A percentile compares a stretch with the other conserved stretches of the same genome.
Conservation (phyloP, 208 protist species). For the Porcisia hertigi region DNA sequence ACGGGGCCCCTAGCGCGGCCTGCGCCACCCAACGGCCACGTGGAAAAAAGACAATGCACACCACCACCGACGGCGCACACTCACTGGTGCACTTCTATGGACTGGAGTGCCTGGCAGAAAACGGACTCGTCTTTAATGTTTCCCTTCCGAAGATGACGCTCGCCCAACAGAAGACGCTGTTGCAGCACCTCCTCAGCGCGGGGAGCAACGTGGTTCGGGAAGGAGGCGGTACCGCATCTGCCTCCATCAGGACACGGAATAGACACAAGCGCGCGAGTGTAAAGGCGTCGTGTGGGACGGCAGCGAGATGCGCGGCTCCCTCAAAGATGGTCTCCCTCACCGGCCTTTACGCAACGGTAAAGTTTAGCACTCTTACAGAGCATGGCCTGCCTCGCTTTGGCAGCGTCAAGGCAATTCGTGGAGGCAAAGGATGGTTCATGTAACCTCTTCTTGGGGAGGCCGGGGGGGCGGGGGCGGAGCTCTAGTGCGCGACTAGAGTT, state of each 20-base stretch:
- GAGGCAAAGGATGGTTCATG: slow-evolving; percentile 88
- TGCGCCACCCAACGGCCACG: neutral
- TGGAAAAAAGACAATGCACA: slow-evolving; percentile 9
- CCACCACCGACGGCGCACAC: neutral
- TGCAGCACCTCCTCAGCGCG: slow-evolving; percentile 63
- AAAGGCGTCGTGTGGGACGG: slow-evolving; percentile 1
- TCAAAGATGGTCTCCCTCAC: slow-evolving; percentile 49
- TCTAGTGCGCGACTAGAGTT: no score
- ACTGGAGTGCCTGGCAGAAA: slow-evolving; percentile 79
- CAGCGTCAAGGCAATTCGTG: slow-evolving; percentile 84
- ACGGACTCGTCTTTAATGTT: slow-evolving; percentile 80
- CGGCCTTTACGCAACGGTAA: slow-evolving; percentile 84
- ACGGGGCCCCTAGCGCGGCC: neutral
- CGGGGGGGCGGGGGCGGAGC: neutral
- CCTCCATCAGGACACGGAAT: neutral
- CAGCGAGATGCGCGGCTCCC: neutral
- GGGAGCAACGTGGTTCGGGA: slow-evolving; percentile 5
- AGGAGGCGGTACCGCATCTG: neutral
- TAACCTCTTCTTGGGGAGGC: slow-evolving; percentile 8
- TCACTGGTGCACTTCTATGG: slow-evolving; percentile 71
- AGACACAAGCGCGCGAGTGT: slow-evolving; percentile 7
- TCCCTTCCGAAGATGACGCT: slow-evolving; percentile 67
- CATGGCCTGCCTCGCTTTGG: slow-evolving; percentile 86
- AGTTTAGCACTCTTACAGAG: slow-evolving; percentile 79
- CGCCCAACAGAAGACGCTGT: slow-evolving; percentile 55